Conservation (phyloP, 352 stramenopile species). For the Globisporangium takayamanum region DNA sequence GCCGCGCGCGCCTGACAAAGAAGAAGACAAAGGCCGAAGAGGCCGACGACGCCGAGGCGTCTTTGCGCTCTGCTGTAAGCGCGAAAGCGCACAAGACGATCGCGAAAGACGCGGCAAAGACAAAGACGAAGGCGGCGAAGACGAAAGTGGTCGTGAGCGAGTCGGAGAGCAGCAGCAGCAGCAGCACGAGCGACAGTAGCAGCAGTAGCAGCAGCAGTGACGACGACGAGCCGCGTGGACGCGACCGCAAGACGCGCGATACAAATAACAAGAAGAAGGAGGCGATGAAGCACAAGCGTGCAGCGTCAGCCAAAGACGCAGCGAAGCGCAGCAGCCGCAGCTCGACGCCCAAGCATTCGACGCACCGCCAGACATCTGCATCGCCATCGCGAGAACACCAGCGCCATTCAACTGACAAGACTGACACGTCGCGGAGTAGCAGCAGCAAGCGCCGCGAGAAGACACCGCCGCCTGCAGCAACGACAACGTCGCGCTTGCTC, state of each 20-base stretch:
- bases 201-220: background rate
- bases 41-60: background rate
- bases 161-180: slow-evolving; percentile 1
- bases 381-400: background rate
- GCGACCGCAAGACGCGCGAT: background rate
- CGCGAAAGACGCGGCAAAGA: background rate
- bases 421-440: background rate
- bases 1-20: background rate
- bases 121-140: background rate
- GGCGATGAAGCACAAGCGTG: slow-evolving; percentile 3
- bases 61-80: background rate
- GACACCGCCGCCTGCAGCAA: background rate
- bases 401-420: no score
- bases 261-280: background rate
- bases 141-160: background rate
- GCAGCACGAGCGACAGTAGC: slow-evolving; percentile 3
- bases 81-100: background rate
- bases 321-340: background rate
- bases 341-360: background rate
- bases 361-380: no score
- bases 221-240: background rate
- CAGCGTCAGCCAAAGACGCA: background rate
- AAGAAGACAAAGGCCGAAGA: background rate
- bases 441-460: background rate
- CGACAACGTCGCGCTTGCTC: background rate